Evolutionary conservation across 306 rosid species (phyloP).

Genomic region (Gynostemma pentaphyllum): DNA sequence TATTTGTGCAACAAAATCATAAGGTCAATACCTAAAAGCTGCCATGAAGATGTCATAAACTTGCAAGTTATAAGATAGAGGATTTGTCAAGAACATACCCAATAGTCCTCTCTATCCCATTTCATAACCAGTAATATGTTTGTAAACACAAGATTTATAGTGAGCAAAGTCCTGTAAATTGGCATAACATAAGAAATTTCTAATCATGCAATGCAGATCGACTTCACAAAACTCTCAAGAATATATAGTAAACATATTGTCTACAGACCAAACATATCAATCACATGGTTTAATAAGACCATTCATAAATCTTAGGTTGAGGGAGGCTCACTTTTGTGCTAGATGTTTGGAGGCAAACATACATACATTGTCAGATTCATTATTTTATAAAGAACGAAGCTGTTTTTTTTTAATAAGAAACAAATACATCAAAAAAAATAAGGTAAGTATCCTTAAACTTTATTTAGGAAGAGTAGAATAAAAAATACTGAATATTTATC

Average conservation of each 20-base stretch:
- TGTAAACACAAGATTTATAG: slow-evolving; percentile 96
- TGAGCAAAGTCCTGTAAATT: slow-evolving; percentile 81
- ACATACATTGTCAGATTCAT: too few relatives aligned
- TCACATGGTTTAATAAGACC: background rate
- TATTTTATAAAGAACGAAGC: too few relatives aligned
- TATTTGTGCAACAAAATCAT: background rate
- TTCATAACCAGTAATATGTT: slow-evolving; percentile 51
- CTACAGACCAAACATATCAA: background rate
- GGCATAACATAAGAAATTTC: background rate
- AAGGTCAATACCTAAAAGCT: slow-evolving; percentile 54
- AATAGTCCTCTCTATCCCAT: slow-evolving; percentile 86
- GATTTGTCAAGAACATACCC: slow-evolving; percentile 41
- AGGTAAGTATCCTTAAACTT: background rate
- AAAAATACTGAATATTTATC: background rate
- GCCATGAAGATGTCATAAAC: slow-evolving; percentile 19
- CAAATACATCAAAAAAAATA: too few relatives aligned
- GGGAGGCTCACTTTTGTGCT: too few relatives aligned
- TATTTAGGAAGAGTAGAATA: background rate
- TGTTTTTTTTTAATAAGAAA: too few relatives aligned
- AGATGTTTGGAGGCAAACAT: too few relatives aligned
- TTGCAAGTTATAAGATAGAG: slow-evolving; percentile 9
- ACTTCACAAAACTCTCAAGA: background rate
- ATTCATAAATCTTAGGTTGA: too few relatives aligned
- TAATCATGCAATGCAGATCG: background rate
- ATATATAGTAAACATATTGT: background rate